Conservation (phyloP, 1,139 yeast genomes). For the Starmera stellimalicola region DNA sequence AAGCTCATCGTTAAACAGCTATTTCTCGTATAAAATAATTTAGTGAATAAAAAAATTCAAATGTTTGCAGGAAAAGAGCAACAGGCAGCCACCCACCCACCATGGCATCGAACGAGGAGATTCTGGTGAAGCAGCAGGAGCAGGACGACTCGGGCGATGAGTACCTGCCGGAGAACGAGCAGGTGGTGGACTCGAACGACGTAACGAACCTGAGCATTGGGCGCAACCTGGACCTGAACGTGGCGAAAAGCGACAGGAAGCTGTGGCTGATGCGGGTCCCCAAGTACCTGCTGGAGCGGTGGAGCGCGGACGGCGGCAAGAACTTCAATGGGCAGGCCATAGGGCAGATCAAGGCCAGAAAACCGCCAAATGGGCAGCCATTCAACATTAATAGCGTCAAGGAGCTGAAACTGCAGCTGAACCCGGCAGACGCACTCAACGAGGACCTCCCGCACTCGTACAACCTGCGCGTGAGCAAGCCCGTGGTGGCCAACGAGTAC, state of each 20-base stretch:
- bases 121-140: constrained; percentile 15
- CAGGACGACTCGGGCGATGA: constrained; percentile 25
- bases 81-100: background rate
- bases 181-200: constrained; percentile 33
- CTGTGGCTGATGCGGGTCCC: constrained; percentile 93
- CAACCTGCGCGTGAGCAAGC: constrained; percentile 68
- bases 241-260: constrained; percentile 46
- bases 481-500: constrained; percentile 73
- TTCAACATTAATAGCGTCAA: constrained; percentile 26
- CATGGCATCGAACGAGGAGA: constrained; percentile 2
- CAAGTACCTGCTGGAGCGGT: constrained; percentile 70
- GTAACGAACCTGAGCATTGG: constrained; percentile 22
- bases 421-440: constrained; percentile 33
- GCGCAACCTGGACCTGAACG: constrained; percentile 56
- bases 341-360: constrained; percentile 71
- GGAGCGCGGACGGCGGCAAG: constrained; percentile 55
- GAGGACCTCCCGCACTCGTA: constrained; percentile 72
- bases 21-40: background rate
- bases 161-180: constrained; percentile 29
- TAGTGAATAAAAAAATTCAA: background rate
- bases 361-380: constrained; percentile 25
- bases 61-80: background rate
- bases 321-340: constrained; percentile 62
- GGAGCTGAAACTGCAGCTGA: constrained; percentile 49
- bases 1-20: background rate